These are phyloP conservation scores for Quercus alba DNA, from an alignment of 306 rosid genomes.

Conservation along the genomic window DNA sequence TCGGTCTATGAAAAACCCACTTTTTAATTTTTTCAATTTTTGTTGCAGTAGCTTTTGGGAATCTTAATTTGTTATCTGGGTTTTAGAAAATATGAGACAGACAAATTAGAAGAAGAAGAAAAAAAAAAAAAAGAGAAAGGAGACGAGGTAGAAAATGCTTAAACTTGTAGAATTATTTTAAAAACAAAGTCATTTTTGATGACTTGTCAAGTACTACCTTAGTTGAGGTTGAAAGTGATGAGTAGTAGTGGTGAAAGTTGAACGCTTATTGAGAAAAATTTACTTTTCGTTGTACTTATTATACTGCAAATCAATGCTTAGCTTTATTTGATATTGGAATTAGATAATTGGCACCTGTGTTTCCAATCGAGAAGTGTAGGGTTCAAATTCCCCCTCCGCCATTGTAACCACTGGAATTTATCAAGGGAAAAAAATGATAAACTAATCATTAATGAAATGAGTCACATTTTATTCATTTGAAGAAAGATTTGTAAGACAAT, in stretches of 20 bases:
- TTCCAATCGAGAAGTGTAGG: too few species aligned
- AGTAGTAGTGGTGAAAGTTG: background rate
- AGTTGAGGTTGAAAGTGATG: background rate
- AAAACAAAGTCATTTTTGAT: background rate
- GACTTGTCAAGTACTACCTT: background rate
- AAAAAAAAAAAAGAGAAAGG: too few species aligned
- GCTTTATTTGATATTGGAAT: background rate
- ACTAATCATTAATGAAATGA: background rate
- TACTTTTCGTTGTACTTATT: background rate
- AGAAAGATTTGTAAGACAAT: background rate
- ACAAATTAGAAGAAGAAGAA: too few species aligned
- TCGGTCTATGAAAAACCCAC: background rate
- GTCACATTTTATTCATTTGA: background rate
- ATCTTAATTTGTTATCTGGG: background rate
- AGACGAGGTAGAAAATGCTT: background rate
- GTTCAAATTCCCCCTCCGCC: too few species aligned
- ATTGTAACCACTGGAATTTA: too few species aligned
- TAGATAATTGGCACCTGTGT: background rate
- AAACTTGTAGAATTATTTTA: background rate
- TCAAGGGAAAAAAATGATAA: too few species aligned
- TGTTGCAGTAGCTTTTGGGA: background rate
- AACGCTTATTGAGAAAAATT: background rate
- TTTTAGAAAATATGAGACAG: background rate
- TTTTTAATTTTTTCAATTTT: background rate
- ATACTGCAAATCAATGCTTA: background rate